Percentiles rank a stretch among this genome's conserved stretches.
These are phyloP conservation scores for Plasmodium gonderi DNA, from an alignment of 169 alveolate genomes.

Conservation along the genomic window DNA sequence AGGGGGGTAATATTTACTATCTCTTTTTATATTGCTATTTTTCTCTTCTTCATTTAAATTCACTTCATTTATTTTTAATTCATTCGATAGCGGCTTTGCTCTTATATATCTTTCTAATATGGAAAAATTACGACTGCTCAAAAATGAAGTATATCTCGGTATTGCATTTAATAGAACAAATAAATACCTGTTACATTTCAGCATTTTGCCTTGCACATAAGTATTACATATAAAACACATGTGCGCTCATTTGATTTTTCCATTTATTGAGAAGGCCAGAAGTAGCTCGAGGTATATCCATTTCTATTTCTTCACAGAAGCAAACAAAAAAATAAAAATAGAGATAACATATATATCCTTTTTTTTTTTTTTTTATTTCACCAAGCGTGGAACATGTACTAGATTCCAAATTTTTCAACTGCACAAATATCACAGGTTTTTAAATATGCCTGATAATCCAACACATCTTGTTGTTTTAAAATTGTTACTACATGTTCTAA, in stretches of 20 bases:
- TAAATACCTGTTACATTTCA: not conserved
- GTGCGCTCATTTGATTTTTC: not conserved
- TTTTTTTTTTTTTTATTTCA: not conserved
- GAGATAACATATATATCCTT: too few species aligned
- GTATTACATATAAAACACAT: not conserved
- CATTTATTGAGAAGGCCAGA: not conserved
- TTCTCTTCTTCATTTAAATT: constrained; percentile 16
- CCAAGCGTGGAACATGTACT: not conserved
- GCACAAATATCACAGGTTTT: too few species aligned
- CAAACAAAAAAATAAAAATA: not conserved
- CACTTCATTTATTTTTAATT: constrained; percentile 38
- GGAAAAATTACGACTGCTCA: constrained; percentile 21
- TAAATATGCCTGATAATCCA: not conserved
- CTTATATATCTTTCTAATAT: constrained; percentile 68
- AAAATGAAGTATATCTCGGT: not conserved
- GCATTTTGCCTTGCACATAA: not conserved
- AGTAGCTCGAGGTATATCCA: not conserved
- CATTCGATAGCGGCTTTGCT: constrained; percentile 70
- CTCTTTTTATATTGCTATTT: constrained; percentile 22
- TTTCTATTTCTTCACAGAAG: not conserved
- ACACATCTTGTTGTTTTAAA: not conserved
- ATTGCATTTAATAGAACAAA: not conserved
- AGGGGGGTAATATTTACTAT: constrained; percentile 61
- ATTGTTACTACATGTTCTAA: not conserved
- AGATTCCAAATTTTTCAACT: too few species aligned